Conservation (phyloP, 306 rosid genomes). For the Ceratonia siliqua region DNA sequence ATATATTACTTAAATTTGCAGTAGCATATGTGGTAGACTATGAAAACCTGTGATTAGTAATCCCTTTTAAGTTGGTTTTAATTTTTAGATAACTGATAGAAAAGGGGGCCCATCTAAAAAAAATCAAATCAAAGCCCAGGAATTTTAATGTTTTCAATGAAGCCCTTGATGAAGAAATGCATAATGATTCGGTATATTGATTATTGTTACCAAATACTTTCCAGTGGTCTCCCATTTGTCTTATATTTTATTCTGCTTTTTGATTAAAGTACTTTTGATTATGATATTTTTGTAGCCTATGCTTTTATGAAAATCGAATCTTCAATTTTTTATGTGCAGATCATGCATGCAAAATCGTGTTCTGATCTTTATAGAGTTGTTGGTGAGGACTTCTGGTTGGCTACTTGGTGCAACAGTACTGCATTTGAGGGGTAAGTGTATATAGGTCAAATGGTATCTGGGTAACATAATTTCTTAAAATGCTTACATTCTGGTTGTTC, state of each 20-base stretch:
- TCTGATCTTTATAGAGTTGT: slow-evolving; percentile 53
- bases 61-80: neutral
- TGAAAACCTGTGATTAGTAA: neutral
- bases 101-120: slow-evolving; percentile 18
- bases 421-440: slow-evolving; percentile 57
- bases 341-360: slow-evolving; percentile 56
- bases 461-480: neutral
- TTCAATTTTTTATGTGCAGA: slow-evolving; percentile 36
- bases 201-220: neutral
- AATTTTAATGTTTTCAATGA: neutral
- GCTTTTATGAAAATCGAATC: neutral
- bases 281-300: neutral
- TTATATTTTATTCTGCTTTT: neutral
- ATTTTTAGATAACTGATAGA: neutral
- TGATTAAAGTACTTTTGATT: neutral
- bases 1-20: neutral
- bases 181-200: slow-evolving; percentile 11
- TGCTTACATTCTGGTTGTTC: slow-evolving; percentile 24
- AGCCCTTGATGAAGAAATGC: neutral
- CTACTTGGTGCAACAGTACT: slow-evolving; percentile 68
- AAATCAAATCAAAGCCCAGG: neutral
- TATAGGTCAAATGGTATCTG: neutral
- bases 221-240: neutral
- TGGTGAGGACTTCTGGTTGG: slow-evolving; percentile 71
- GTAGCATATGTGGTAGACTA: neutral